Conservation (phyloP, 208 protist genomes). For the Phytomonas sp. region DNA sequence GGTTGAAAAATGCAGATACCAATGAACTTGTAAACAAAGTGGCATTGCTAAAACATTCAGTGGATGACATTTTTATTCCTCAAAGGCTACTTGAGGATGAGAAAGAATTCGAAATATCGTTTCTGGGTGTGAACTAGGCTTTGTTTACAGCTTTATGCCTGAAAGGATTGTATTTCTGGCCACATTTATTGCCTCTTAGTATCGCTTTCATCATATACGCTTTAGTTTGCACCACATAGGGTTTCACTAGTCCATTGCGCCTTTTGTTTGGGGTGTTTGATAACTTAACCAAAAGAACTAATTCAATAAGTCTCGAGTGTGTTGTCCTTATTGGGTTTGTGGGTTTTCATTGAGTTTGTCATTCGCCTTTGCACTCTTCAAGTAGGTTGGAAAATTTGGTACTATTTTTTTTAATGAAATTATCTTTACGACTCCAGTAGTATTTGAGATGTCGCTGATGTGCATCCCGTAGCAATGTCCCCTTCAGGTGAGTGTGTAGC, state of each 20-base stretch:
- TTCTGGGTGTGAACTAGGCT: background rate
- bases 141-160: background rate
- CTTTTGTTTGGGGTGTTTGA: background rate
- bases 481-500: background rate
- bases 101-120: background rate
- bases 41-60: background rate
- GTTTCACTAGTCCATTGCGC: background rate
- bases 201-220: background rate
- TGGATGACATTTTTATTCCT: background rate
- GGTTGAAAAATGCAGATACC: conserved; percentile 9
- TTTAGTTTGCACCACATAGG: background rate
- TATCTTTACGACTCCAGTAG: background rate
- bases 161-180: background rate
- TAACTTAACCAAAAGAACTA: background rate
- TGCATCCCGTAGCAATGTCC: background rate
- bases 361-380: conserved; percentile 1
- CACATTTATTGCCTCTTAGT: background rate
- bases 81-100: background rate
- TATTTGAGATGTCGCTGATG: background rate
- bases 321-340: background rate
- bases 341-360: background rate
- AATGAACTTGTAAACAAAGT: conserved; percentile 3
- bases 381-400: background rate
- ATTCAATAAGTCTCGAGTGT: background rate
- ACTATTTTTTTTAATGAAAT: background rate